Base-by-base conservation (phyloP, 176 grass and related monocot species). In the Zizania latifolia region DNA sequence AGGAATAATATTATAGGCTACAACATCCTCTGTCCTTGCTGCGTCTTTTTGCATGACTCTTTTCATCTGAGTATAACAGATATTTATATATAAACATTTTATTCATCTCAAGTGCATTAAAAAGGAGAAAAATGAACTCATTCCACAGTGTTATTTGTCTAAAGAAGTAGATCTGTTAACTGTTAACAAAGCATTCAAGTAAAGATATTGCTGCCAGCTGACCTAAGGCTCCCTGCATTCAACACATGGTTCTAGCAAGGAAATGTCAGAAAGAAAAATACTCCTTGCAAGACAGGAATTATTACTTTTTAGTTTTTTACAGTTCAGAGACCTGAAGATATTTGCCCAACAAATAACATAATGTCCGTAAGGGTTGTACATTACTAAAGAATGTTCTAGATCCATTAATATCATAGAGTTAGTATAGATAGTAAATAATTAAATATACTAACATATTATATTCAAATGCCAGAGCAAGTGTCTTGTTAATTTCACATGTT, bases 1-100 rank as follows among this genome's bases (percentile, higher is more conserved):
- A 72, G 93, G 93, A 80, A 97, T 97, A 55, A 97, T 97, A 77
- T 97, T 97, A 91, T 97, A 97, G 66, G 93, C 88, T 31, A 89
- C 81, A 61, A 79, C 61, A 82, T 97, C 93, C 60, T 97, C 93
- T 41, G 90, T 91, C 80, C 84, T 97, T 65, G 70, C 90, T 10
- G 93, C 93, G 80, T 97, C 93, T 34, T 89, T 93, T 73, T 93
- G 72, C 87, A 97, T 97, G 26, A 97, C 88, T 72, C 29, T 46
- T 84, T 97, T 97, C 90, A 91, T 89, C 93, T 97, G 70, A 82
- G 8, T 3, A 85, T 50, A 76, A 78, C 28, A 77, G 57, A 80
- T 68, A 26, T 74, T 70, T 77, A 36, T 39, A 61, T 28, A 22
- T 2, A 40, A 76, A 68, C 12, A 56, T 21, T 30, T 41, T 40